These are phyloP conservation scores for Groenewaldozyma auringiensis DNA, from an alignment of 1,139 yeast species.

Conservation along the genomic window DNA sequence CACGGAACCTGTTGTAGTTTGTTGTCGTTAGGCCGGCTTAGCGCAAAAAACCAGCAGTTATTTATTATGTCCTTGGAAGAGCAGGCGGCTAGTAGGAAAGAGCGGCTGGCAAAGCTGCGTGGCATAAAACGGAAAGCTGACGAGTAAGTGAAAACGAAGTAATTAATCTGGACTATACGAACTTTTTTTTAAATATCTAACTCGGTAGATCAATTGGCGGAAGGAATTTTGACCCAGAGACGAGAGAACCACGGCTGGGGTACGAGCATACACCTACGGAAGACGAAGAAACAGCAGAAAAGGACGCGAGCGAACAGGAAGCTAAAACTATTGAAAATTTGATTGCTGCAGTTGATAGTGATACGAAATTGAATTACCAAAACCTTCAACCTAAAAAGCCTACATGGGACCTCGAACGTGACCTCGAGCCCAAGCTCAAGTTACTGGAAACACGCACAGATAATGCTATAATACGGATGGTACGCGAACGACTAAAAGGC, in stretches of 20 bases:
- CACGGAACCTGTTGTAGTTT: too few relatives aligned
- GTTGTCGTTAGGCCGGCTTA: too few relatives aligned
- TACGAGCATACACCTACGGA: constrained; percentile 30
- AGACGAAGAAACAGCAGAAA: constrained; percentile 31
- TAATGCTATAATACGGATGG: constrained; percentile 33
- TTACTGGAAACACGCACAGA: constrained; percentile 36
- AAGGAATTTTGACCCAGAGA: constrained; percentile 33
- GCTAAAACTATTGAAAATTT: constrained; percentile 11
- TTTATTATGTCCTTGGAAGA: constrained; percentile 25
- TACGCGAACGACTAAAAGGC: constrained; percentile 32
- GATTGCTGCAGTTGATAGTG: neutral
- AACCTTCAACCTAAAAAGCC: constrained; percentile 29
- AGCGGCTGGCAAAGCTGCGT: constrained; percentile 33
- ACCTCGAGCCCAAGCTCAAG: constrained; percentile 33
- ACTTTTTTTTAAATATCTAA: neutral
- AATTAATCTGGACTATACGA: neutral
- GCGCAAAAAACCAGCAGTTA: too few relatives aligned
- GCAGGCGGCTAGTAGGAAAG: constrained; percentile 36
- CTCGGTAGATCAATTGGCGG: constrained; percentile 2
- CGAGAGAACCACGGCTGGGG: constrained; percentile 30
- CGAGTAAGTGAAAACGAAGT: constrained; percentile 7
- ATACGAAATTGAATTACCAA: constrained; percentile 15
- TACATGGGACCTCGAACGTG: constrained; percentile 37
- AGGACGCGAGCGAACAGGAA: constrained; percentile 32
- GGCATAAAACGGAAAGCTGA: constrained; percentile 26